Base-by-base conservation (phyloP, 2,329 filamentous ascomycete genomes). In the Cercospora sp. region DNA sequence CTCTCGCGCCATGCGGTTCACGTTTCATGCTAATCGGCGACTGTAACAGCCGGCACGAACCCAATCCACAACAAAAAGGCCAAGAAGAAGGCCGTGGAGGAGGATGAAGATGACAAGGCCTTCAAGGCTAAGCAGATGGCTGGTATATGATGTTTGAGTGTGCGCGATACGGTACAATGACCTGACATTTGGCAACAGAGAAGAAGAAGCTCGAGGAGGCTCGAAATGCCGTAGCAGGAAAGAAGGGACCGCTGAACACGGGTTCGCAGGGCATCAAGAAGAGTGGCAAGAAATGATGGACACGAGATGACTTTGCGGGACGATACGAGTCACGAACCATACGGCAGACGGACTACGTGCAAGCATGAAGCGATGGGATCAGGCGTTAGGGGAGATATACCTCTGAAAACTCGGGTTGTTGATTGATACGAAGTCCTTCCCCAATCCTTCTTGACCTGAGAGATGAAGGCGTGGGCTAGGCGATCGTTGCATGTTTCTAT, bases 201-300 rank as follows among this genome's bases (percentile, higher is more conserved):
- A 84, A 84, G 80, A 95, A 96, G 83, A 82, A 92, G 26, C 72
- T 75, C 91, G 92, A 94, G 75, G 91, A 92, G 78, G 93, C 94
- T 85, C 91, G 91, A 57, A 90, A 89, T 81, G 94, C 96, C 83
- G 82, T 91, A 57, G 90, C 91, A 76, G 91, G 91, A 81, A 96
- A 96, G 84, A 96, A 96, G 84, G 94, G 94, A 3, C 94, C 94
- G 42, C 80, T 97, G 79, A 94, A 93, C 83, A 90, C 89, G 33
- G 93, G 93, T 36, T 81, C 86, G 60, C 92, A 96, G 83, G 93
- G 93, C 70, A 97, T 98, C 85, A 97, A 97, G 90, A 97, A 97
- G 88, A 95, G 91, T 70, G 94, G 93, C 81, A 97, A 97, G 91
- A 96, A 97, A 90, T 96, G 31, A 62, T 48, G 33, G 51, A 48